These are phyloP conservation scores for Omphalotus guepiniiformis DNA, from an alignment of 768 basidiomycete genomes.

Conservation along the genomic window DNA sequence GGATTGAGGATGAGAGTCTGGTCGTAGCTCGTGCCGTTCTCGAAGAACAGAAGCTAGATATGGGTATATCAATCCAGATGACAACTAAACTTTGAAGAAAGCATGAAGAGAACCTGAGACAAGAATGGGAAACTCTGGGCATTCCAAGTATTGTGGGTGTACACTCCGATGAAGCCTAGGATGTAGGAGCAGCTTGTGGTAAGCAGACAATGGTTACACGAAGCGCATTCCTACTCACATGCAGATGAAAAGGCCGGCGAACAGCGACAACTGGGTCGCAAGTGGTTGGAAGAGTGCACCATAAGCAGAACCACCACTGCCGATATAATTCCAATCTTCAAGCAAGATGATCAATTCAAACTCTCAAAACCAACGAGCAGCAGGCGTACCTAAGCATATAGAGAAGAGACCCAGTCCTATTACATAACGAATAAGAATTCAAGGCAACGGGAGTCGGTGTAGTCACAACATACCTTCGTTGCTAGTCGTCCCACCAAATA, in stretches of 20 bases:
- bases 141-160: slow-evolving; percentile 12
- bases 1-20: slow-evolving; percentile 14
- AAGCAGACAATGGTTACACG: not conserved
- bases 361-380: not conserved
- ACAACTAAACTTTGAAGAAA: too few relatives aligned
- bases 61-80: slow-evolving; percentile 17
- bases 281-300: slow-evolving; percentile 41
- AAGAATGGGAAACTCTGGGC: slow-evolving; percentile 29
- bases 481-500: slow-evolving; percentile 47
- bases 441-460: not conserved
- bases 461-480: slow-evolving; percentile 37
- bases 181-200: not conserved
- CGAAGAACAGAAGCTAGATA: slow-evolving; percentile 16
- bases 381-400: slow-evolving; percentile 26
- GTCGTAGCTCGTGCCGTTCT: slow-evolving; percentile 13
- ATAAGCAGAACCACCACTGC: slow-evolving; percentile 28
- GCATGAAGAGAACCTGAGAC: slow-evolving; percentile 19
- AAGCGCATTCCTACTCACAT: slow-evolving; percentile 19
- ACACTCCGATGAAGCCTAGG: slow-evolving; percentile 8
- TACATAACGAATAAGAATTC: not conserved
- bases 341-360: not conserved
- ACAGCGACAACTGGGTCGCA: slow-evolving; percentile 28
- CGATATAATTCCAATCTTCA: slow-evolving; percentile 39
- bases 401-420: slow-evolving; percentile 19
- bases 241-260: slow-evolving; percentile 16